Conservation (phyloP, 2,329 filamentous ascomycete species). For the Alternaria sp. region DNA sequence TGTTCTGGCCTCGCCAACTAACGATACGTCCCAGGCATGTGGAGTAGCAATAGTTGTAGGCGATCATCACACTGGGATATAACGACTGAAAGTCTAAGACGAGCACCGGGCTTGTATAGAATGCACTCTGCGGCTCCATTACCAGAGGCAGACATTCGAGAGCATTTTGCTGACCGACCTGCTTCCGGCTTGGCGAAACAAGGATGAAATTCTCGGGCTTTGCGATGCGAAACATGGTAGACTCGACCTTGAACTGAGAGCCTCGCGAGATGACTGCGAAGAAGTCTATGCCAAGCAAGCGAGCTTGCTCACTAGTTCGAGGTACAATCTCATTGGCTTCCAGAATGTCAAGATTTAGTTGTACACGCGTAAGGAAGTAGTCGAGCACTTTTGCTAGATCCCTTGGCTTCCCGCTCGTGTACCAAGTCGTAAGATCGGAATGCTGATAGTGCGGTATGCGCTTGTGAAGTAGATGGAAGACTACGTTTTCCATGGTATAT, state of each 20-base stretch:
- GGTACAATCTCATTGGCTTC: conserved; percentile 88
- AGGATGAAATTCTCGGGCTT: conserved; percentile 95
- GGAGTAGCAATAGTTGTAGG: conserved; percentile 98
- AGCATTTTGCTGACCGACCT: conserved; percentile 93
- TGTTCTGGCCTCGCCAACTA: conserved; percentile 88
- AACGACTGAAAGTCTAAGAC: conserved; percentile 96
- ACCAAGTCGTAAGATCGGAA: conserved; percentile 82
- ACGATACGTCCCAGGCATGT: conserved; percentile 89
- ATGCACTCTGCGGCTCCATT: conserved; percentile 95
- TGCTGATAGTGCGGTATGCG: conserved; percentile 89
- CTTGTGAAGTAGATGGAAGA: conserved; percentile 86
- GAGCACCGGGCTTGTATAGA: conserved; percentile 87
- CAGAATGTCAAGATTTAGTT: conserved; percentile 87
- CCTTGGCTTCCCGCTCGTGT: conserved; percentile 70
- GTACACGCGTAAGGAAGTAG: conserved; percentile 78
- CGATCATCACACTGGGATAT: conserved; percentile 98
- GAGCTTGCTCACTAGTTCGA: conserved; percentile 91
- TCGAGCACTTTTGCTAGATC: conserved; percentile 78
- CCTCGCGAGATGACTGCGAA: conserved; percentile 94
- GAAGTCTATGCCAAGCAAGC: conserved; percentile 92
- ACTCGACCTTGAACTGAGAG: conserved; percentile 98
- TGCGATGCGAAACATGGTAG: conserved; percentile 97
- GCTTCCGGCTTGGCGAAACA: conserved; percentile 86
- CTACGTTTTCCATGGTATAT: conserved; percentile 96
- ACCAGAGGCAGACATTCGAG: conserved; percentile 93